These are phyloP conservation scores for Bolboschoenus planiculmis DNA, from an alignment of 176 grass and related monocot genomes.

Conservation along the genomic window DNA sequence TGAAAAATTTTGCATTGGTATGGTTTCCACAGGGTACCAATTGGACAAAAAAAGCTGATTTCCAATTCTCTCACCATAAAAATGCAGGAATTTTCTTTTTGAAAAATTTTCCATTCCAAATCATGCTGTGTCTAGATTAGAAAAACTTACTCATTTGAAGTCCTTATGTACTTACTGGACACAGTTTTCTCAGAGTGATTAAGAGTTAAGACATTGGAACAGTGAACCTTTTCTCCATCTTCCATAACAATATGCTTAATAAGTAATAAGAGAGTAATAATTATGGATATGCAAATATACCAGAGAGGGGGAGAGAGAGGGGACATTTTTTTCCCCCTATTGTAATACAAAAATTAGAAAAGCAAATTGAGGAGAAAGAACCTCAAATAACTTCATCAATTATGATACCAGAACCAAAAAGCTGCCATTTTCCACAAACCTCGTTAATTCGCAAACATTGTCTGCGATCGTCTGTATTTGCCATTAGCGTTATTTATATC, in stretches of 20 bases:
- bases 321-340: neutral
- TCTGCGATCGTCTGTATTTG: neutral
- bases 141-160: neutral
- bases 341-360: neutral
- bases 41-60: neutral
- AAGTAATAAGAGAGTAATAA: neutral
- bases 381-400: neutral
- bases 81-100: neutral
- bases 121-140: neutral
- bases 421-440: neutral
- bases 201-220: neutral
- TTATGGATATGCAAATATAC: neutral
- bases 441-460: neutral
- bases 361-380: neutral
- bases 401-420: too few species aligned
- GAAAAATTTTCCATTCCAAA: neutral
- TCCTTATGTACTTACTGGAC: neutral
- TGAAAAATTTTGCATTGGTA: neutral
- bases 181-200: neutral
- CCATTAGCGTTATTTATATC: neutral
- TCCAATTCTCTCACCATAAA: neutral
- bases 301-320: neutral
- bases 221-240: neutral
- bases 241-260: neutral
- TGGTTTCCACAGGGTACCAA: neutral